Percentiles rank a stretch among this genome's conserved stretches.
Evolutionary conservation across 257 asterid genomes (phyloP).

Genomic region (Penstemon barbatus): DNA sequence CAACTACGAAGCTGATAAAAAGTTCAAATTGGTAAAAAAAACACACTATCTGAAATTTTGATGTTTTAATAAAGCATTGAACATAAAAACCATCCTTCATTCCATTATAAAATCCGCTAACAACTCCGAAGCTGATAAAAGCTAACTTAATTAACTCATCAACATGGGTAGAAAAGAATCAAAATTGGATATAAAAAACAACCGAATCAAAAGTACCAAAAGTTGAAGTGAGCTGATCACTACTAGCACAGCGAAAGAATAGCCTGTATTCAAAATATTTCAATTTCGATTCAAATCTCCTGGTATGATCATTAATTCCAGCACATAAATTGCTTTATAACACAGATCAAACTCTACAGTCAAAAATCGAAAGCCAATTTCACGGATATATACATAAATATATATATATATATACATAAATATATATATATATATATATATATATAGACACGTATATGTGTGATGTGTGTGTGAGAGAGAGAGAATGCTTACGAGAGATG

Average conservation of each 20-base stretch:
- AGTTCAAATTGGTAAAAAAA: neutral
- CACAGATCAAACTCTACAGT: too few species aligned
- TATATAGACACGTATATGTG: neutral
- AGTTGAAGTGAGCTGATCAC: too few species aligned
- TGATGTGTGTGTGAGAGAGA: neutral
- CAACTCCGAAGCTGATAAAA: neutral
- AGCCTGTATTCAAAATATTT: neutral
- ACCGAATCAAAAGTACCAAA: too few species aligned
- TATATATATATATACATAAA: too few species aligned
- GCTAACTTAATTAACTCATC: neutral
- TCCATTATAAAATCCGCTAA: neutral
- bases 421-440: neutral
- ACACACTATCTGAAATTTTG: neutral
- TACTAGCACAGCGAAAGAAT: neutral
- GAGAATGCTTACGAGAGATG: constrained; percentile 63
- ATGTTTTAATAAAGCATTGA: neutral
- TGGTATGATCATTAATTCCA: neutral
- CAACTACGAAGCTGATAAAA: neutral
- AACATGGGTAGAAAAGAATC: neutral
- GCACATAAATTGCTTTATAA: neutral
- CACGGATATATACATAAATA: neutral
- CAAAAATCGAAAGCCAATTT: too few species aligned
- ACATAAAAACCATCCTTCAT: neutral
- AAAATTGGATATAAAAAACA: too few species aligned
- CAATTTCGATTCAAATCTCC: constrained; percentile 2